Base-by-base conservation (phyloP, 495 filamentous ascomycete genomes). In the Pseudoneurospora amorphoporcata region DNA sequence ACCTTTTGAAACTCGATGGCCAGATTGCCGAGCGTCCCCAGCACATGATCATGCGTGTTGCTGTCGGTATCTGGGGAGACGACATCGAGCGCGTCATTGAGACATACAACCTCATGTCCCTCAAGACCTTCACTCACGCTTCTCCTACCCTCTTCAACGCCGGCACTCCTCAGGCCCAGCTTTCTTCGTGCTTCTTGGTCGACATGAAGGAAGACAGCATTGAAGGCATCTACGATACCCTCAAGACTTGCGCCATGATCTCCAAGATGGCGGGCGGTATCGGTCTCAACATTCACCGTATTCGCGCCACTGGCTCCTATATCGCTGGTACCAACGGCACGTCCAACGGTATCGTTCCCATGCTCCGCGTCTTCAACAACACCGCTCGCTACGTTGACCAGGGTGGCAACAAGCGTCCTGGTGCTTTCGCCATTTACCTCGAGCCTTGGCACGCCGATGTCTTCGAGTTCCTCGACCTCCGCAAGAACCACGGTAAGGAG, bases 141-240 rank as follows among this genome's bases (percentile, higher is more conserved):
- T 99, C 95, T 5, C 95, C 95, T 0, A 99, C 95, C 8, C 89
- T 99, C 69, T 99, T 99, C 90, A 97, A 97, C 76, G 95, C 95
- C 71, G 95, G 94, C 78, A 99, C 95, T 29, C 95, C 95, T 32
- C 88, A 92, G 78, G 90, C 94, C 17, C 95, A 99, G 83, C 84
- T 99, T 58, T 94, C 95, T 2, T 98, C 95, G 39, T 99, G 95
- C 86, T 99, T 99, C 89, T 86, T 99, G 45, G 91, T 99, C 75
- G 94, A 97, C 81, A 98, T 99, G 90, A 98, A 97, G 85, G 93
- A 95, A 38, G 95, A 99, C 84, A 98, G 95, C 81, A 99, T 99
- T 80, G 95, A 99, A 75, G 95, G 95, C 77, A 99, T 99, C 81
- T 99, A 99, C 79, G 95, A 99, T 76, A 99, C 96, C 23, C 85